A percentile compares a stretch with the other conserved stretches of the same genome.
Evolutionary conservation across 148 eudicot genomes (phyloP).

Genomic region (Euryodendron excelsum): DNA sequence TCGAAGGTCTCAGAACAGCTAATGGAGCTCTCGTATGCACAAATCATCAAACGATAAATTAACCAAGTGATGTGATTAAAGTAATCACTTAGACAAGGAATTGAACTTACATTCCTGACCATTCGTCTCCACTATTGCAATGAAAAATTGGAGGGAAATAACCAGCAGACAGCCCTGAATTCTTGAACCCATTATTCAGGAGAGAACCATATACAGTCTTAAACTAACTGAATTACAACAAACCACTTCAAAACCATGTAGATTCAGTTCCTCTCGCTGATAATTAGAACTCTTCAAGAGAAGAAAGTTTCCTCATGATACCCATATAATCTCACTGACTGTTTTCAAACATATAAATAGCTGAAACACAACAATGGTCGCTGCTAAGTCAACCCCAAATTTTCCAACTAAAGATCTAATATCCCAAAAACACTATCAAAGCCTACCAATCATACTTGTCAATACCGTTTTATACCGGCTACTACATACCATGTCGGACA

Average conservation of each 20-base stretch:
- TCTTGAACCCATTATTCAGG: constrained; percentile 25
- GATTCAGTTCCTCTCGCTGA: neutral
- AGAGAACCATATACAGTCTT: neutral
- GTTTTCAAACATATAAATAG: too few relatives aligned
- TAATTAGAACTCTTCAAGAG: neutral
- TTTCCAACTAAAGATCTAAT: too few relatives aligned
- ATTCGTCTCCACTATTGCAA: constrained; percentile 29
- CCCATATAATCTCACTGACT: too few relatives aligned
- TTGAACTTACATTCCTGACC: constrained; percentile 53
- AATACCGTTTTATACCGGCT: too few relatives aligned
- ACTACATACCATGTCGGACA: too few relatives aligned
- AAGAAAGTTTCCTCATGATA: neutral
- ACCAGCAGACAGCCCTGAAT: constrained; percentile 29
- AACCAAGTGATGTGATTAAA: too few relatives aligned
- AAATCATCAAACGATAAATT: neutral
- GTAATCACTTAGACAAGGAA: neutral
- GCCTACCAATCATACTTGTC: too few relatives aligned
- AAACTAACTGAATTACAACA: neutral
- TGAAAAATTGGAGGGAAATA: constrained; percentile 24
- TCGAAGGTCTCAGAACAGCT: neutral
- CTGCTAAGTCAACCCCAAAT: too few relatives aligned
- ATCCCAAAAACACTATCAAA: too few relatives aligned
- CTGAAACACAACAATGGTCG: too few relatives aligned
- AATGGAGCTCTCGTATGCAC: neutral
- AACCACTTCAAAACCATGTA: neutral